Conservation (phyloP, 2,329 filamentous ascomycete species). For the Periglandula ipomoeae region DNA sequence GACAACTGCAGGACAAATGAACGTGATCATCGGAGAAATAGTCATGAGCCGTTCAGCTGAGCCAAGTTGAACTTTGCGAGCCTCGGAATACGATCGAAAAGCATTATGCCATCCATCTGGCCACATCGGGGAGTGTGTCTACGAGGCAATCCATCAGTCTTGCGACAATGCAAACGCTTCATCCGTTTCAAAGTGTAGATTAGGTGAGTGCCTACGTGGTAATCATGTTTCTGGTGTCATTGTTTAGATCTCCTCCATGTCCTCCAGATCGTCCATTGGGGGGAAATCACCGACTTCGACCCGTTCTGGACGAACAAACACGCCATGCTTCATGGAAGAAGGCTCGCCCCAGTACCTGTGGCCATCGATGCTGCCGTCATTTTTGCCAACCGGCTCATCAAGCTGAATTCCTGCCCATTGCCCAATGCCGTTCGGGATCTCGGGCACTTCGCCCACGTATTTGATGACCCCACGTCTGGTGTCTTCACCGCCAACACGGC, state of each 20-base stretch:
- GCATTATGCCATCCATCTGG: not conserved
- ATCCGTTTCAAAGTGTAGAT: not conserved
- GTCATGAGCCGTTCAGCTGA: too few species aligned
- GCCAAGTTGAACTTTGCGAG: not conserved
- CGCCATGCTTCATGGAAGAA: slow-evolving; percentile 59
- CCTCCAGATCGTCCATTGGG: slow-evolving; percentile 62
- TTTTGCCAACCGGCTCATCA: slow-evolving; percentile 75
- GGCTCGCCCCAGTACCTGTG: slow-evolving; percentile 61
- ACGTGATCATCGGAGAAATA: too few species aligned
- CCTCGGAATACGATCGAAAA: not conserved
- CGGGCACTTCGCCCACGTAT: slow-evolving; percentile 65
- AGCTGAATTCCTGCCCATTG: slow-evolving; percentile 67
- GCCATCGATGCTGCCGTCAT: slow-evolving; percentile 63
- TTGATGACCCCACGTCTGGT: slow-evolving; percentile 57
- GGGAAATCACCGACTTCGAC: slow-evolving; percentile 70
- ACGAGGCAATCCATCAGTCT: not conserved
- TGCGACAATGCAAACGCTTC: not conserved
- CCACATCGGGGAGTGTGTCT: not conserved
- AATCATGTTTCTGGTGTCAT: not conserved
- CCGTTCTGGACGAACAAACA: slow-evolving; percentile 70
- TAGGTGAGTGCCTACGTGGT: not conserved
- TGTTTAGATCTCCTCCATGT: slow-evolving; percentile 61
- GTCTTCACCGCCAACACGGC: slow-evolving; percentile 59
- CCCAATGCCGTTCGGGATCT: slow-evolving; percentile 58
- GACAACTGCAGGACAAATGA: too few species aligned